Evolutionary conservation across 495 filamentous ascomycete species (phyloP), one percentile per base, ranked within the genome.

Genomic region (Usnea hakonensis): DNA sequence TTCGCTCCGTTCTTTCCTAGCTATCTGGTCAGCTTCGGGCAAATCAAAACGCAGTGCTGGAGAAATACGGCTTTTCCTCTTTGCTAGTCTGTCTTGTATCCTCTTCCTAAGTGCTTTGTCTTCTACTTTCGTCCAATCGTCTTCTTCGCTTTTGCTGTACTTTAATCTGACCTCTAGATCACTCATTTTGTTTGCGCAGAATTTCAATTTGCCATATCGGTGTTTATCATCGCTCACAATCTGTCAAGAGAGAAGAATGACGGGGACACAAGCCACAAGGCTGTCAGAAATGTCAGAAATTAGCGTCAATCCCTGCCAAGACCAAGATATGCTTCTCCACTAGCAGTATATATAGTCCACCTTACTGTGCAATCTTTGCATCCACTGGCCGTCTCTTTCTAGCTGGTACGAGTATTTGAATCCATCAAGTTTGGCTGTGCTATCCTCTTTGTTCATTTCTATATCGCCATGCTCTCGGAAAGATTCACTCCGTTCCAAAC

Each of bases 31-130:
- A 55, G 26, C 37, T 8, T 38, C n/a, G 2, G 10, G 5, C 23
- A 23, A 17, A 11, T 9, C 6, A 17, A 41, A 14, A 32, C 2
- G 14, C 10, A 21, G 11, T 60, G 28, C 38, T 0, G 30, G 5
- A 9, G 2, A 32, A 55, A n/a, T 32, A 65, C 65, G 64, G 6
- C 64, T 43, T 40, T 67, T 67, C 33, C 63, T 44, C 41, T 65
- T 57, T 4, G 63, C 65, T 44, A 67, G 54, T 21, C 63, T 55
- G 36, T 67, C 35, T 36, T 67, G 63, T 19, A 65, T 44, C 21
- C 36, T 67, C 58, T 67, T 67, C 14, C 65, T 33, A 3, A 65
- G 63, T 16, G 50, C 57, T 35, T 67, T 67, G 30, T 67, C 65
- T 36, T 67, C 33, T 14, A 62, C 44, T 52, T 62, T 61, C 2